phyloP scores from a whole-genome alignment of 176 grass and related monocot species.

The Triticum aestivum region DNA sequence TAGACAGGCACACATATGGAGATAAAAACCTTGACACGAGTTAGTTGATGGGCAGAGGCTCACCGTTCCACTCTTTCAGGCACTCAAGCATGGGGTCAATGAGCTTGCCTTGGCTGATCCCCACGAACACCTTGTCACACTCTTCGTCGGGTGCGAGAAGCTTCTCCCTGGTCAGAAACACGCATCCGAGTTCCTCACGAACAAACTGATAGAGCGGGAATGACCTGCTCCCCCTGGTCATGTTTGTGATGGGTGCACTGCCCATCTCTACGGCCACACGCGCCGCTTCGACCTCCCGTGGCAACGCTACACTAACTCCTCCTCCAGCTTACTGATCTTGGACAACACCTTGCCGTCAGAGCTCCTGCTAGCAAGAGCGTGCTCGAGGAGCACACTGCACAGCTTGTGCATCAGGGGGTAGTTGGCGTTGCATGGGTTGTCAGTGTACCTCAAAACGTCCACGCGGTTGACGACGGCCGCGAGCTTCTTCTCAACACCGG shows the following conservation, averaged over 20 bases:
- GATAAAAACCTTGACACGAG: neutral
- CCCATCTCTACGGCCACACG: neutral
- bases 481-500: neutral
- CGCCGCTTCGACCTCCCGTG: neutral
- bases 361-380: neutral
- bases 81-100: conserved; percentile 70
- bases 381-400: neutral
- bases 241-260: neutral
- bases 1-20: no score
- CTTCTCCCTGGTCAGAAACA: neutral
- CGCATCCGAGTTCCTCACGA: neutral
- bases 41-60: conserved; percentile 36
- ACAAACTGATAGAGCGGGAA: neutral
- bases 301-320: neutral
- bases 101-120: conserved; percentile 55
- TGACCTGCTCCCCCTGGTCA: neutral
- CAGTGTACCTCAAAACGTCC: neutral
- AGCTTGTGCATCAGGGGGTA: neutral
- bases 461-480: neutral
- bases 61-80: conserved; percentile 46
- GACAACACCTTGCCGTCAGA: neutral
- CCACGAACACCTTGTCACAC: conserved; percentile 66
- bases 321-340: neutral
- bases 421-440: neutral
- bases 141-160: neutral